Conservation (phyloP, 148 eudicot genomes). For the Chenopodium formosanum region DNA sequence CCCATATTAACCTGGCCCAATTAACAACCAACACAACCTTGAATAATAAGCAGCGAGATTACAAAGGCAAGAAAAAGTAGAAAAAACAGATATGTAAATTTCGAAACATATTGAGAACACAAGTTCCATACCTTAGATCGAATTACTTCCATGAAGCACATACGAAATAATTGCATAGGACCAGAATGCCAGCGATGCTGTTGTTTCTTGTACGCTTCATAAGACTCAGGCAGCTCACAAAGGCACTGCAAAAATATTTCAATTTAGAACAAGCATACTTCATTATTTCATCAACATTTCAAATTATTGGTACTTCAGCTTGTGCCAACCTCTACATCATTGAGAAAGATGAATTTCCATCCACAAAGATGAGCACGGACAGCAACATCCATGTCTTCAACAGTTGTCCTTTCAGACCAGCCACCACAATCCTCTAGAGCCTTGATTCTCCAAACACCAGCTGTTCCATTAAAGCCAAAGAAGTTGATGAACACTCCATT, state of each 20-base stretch:
- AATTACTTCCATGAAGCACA: conserved; percentile 75
- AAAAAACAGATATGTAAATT: background rate
- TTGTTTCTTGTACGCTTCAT: conserved; percentile 95
- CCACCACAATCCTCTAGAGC: conserved; percentile 98
- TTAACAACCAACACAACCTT: background rate
- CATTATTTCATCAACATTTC: conserved; percentile 1
- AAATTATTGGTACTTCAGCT: background rate
- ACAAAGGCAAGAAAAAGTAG: background rate
- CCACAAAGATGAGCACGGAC: conserved; percentile 98
- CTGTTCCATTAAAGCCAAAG: conserved; percentile 98
- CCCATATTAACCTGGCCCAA: background rate
- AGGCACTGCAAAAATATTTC: conserved; percentile 60
- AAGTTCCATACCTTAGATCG: conserved; percentile 70
- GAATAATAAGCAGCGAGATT: conserved; percentile 4
- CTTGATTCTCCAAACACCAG: conserved; percentile 97
- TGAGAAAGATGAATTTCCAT: conserved; percentile 88
- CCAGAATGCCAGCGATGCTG: conserved; percentile 99
- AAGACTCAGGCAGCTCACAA: conserved; percentile 96
- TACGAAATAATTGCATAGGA: conserved; percentile 95
- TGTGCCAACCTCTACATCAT: conserved; percentile 77
- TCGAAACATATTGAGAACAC: background rate
- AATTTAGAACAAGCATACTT: conserved; percentile 19
- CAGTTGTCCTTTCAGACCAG: conserved; percentile 94
- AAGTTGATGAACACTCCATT: conserved; percentile 89
- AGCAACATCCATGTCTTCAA: conserved; percentile 99